Evolutionary conservation across 2,329 filamentous ascomycete species (phyloP).

Genomic region (Didymosphaeria variabile): DNA sequence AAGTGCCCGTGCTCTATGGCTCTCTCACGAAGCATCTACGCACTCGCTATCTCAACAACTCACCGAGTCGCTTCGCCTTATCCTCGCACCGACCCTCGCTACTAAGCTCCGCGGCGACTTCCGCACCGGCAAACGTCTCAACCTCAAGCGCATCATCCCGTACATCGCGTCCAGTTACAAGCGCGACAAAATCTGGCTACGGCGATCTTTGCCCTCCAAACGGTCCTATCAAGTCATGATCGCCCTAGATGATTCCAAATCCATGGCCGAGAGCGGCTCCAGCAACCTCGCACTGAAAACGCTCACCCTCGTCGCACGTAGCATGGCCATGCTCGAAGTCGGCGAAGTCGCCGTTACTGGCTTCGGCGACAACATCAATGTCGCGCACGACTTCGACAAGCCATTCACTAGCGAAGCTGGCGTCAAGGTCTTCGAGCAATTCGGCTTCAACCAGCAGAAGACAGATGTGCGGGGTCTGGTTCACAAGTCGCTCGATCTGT

Average conservation of each 20-base stretch:
- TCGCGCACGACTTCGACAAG: constrained; percentile 84
- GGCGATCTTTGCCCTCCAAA: constrained; percentile 88
- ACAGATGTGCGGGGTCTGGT: constrained; percentile 88
- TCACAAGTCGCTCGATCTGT: constrained; percentile 78
- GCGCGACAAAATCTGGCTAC: constrained; percentile 99
- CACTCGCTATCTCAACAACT: constrained; percentile 87
- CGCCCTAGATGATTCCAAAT: constrained; percentile 93
- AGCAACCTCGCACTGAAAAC: constrained; percentile 90
- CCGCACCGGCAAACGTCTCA: constrained; percentile 96
- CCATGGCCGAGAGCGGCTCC: constrained; percentile 85
- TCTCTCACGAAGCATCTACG: constrained; percentile 82
- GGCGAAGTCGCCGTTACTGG: constrained; percentile 92
- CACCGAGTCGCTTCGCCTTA: constrained; percentile 93
- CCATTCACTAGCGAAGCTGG: constrained; percentile 85
- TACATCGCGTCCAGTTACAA: constrained; percentile 99
- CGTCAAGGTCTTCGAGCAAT: constrained; percentile 82
- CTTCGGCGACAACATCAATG: constrained; percentile 84
- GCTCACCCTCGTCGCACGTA: constrained; percentile 87
- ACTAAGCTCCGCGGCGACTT: constrained; percentile 97
- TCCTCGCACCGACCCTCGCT: constrained; percentile 91
- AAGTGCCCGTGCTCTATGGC: constrained; percentile 80
- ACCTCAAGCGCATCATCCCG: constrained; percentile 99
- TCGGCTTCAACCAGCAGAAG: constrained; percentile 83
- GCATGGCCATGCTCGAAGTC: constrained; percentile 90
- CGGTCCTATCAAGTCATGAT: constrained; percentile 97